phyloP scores from a whole-genome alignment of 2,329 filamentous ascomycete species.

The Davidsoniella neocaledoniae region DNA sequence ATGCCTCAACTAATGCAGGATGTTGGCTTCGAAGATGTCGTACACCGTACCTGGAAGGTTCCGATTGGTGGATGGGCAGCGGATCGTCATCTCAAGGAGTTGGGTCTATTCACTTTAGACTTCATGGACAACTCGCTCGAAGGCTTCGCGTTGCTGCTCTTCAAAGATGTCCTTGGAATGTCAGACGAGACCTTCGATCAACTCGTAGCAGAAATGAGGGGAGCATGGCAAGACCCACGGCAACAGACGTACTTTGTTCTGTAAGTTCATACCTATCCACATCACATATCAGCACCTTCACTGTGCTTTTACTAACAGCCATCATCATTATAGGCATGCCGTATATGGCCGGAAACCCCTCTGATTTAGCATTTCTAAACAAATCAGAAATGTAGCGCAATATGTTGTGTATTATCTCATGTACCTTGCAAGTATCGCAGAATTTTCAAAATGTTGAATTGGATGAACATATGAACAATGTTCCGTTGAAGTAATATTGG shows the following conservation, averaged over 20 bases:
- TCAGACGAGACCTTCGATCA: constrained; percentile 16
- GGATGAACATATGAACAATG: no score
- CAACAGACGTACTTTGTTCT: constrained; percentile 5
- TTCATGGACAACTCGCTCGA: constrained; percentile 19
- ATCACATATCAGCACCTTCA: neutral
- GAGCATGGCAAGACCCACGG: constrained; percentile 4
- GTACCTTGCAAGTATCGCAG: no score
- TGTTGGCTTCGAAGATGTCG: constrained; percentile 25
- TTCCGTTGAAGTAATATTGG: no score
- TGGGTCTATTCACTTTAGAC: constrained; percentile 21
- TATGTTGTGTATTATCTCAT: no score
- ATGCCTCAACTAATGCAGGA: constrained; percentile 17
- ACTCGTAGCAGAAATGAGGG: constrained; percentile 15
- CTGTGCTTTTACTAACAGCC: no score
- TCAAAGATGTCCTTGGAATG: constrained; percentile 19
- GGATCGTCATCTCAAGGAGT: constrained; percentile 26
- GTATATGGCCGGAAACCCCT: constrained; percentile 3
- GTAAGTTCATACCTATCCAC: neutral
- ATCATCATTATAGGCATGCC: neutral
- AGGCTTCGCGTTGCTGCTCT: constrained; percentile 17
- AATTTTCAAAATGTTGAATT: no score
- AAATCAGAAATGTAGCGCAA: no score
- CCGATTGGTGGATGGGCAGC: constrained; percentile 31
- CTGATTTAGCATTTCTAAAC: no score
- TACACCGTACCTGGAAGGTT: constrained; percentile 24